These are phyloP conservation scores for Setaria italica DNA, from an alignment of 202 grass and related monocot genomes.

Conservation along the genomic window DNA sequence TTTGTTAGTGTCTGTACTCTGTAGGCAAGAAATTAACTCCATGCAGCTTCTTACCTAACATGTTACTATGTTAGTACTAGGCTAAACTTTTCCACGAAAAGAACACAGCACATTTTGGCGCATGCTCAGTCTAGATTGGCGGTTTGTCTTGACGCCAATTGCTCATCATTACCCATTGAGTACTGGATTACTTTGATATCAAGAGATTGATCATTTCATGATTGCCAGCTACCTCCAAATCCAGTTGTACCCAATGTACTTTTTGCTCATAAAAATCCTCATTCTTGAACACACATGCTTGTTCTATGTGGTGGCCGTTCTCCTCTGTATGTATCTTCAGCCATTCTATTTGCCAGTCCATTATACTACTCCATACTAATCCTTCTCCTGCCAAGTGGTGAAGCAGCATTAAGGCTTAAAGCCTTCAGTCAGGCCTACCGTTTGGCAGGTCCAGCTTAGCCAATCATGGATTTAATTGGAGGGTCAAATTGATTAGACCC, in stretches of 20 bases:
- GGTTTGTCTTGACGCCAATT: constrained; percentile 21
- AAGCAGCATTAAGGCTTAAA: background rate
- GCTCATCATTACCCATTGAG: constrained; percentile 39
- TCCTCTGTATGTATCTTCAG: background rate
- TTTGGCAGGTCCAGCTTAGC: constrained; percentile 24
- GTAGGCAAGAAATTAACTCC: background rate
- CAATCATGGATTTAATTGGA: constrained; percentile 11
- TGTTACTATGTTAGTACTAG: background rate
- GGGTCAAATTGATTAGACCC: background rate
- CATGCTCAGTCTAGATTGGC: constrained; percentile 12
- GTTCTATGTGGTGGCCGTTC: constrained; percentile 24
- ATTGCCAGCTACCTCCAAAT: background rate
- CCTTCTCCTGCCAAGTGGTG: constrained; percentile 30
- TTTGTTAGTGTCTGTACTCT: background rate
- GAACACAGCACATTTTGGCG: constrained; percentile 26
- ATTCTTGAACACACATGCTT: constrained; percentile 1
- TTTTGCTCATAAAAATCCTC: constrained; percentile 23
- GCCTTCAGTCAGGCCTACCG: constrained; percentile 46
- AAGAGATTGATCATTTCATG: constrained; percentile 24
- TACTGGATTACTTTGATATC: constrained; percentile 18
- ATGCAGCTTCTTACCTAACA: background rate
- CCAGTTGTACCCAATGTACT: constrained; percentile 14
- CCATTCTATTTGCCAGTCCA: background rate
- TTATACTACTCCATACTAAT: background rate
- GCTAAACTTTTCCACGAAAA: background rate